Conservation (phyloP, 441 rosid species). For the Populus hybrid region DNA sequence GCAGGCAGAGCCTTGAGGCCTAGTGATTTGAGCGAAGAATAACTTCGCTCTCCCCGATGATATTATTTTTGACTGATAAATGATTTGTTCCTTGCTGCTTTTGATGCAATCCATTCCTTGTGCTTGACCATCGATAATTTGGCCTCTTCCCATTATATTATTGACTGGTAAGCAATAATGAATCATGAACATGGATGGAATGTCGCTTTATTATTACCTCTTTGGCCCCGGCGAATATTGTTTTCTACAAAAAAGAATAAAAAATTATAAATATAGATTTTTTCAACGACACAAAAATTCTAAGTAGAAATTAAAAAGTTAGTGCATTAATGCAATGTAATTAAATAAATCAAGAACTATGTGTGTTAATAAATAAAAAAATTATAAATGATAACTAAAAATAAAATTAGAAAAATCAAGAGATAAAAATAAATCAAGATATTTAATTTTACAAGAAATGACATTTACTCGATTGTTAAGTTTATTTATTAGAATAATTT, state of each 20-base stretch:
- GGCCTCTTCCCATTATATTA: background rate
- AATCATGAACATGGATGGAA: background rate
- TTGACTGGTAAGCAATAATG: background rate
- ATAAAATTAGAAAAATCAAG: too few species aligned
- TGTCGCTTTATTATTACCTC: background rate
- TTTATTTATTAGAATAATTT: too few species aligned
- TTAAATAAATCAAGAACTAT: too few species aligned
- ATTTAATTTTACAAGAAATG: accelerated
- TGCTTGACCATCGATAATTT: background rate
- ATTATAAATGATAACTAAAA: too few species aligned
- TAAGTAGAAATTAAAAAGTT: too few species aligned
- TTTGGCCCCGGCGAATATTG: too few species aligned
- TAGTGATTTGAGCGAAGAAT: background rate
- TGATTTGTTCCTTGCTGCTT: background rate
- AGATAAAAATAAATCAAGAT: accelerated
- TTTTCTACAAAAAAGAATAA: too few species aligned
- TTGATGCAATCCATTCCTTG: background rate
- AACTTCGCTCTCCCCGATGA: background rate
- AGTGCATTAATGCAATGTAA: too few species aligned
- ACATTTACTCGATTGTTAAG: too few species aligned
- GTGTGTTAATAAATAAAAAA: too few species aligned
- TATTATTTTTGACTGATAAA: background rate
- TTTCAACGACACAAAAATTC: too few species aligned
- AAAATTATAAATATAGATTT: too few species aligned
- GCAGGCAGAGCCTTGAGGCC: background rate